phyloP scores from a whole-genome alignment of 768 basidiomycete genomes.

The Tulasnella sp. region DNA sequence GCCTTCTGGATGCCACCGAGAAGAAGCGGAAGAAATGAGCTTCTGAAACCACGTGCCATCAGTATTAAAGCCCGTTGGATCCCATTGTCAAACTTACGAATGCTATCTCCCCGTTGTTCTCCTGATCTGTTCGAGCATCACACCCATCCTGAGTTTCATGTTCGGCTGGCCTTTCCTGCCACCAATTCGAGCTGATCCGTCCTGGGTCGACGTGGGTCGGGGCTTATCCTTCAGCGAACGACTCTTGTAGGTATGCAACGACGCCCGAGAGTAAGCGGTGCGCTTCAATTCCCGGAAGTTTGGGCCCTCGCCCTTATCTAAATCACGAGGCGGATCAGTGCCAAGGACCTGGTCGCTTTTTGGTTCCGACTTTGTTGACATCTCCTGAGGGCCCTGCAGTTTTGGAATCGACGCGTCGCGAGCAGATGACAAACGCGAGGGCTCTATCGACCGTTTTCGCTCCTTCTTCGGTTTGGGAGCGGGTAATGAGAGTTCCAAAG shows the following conservation, averaged over 20 bases:
- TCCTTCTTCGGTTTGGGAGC: conserved; percentile 8
- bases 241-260: conserved; percentile 56
- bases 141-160: conserved; percentile 86
- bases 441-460: background rate
- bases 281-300: conserved; percentile 53
- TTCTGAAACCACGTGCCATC: background rate
- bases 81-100: background rate
- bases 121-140: conserved; percentile 81
- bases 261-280: conserved; percentile 57
- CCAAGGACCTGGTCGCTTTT: background rate
- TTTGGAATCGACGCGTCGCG: background rate
- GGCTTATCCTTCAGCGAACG: conserved; percentile 31
- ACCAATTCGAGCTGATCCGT: conserved; percentile 26
- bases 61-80: background rate
- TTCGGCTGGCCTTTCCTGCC: conserved; percentile 52
- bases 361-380: background rate
- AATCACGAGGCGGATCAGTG: background rate
- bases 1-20: too few species aligned
- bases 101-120: background rate
- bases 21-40: background rate
- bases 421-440: background rate
- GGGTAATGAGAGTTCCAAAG: background rate
- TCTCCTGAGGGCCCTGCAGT: background rate
- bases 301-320: background rate
- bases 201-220: background rate